Evolutionary conservation across 371 early-diverging fungal species (phyloP), one percentile per base, ranked within the genome.

Genomic region (Coemansia sp.): DNA sequence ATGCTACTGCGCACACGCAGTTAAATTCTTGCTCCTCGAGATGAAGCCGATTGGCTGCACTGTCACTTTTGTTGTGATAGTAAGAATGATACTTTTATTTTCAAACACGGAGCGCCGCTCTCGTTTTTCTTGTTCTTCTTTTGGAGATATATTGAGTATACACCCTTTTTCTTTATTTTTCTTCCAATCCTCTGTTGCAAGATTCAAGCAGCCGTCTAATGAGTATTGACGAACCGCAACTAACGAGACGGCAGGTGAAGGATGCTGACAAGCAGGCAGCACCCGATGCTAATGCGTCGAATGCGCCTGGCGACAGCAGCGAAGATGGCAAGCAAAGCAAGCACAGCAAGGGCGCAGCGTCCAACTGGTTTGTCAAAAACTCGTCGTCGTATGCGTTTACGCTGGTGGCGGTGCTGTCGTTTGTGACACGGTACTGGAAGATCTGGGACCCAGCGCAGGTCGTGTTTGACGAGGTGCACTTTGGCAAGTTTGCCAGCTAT

Each of bases 401-500:
- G 28, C 23, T 44, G 4, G 64, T 80, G 5, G 33, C 42, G 11
- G 33, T 73, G 7, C 54, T 86, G 30, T 82, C 86, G 1, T 65
- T 89, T 56, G 26, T 82, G 12, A 84, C 88, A 0, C 83, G 90
- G 47, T 85, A 86, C 68, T 91, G 85, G 75, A 82, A 80, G 66
- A 86, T 92, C 26, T 71, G 81, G 65, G 78, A 85, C 47, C 93
- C 92, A 0, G 77, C 82, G 18, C 87, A 91, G 79, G 91, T 91
- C 16, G 91, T 91, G 84, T 94, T 94, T 74, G 98, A 98, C 82
- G 99, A 99, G 82, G 99, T 98, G 8, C 99, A 99, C 78, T 99
- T 99, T 87, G 99, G 99, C 61, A 95, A 97, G 80, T 99, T 97
- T 82, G 94, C 96, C n/a, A 87, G 90, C 21, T 92, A 93, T 77